phyloP scores from a whole-genome alignment of 768 basidiomycete species.

The Pholiota microspora region DNA sequence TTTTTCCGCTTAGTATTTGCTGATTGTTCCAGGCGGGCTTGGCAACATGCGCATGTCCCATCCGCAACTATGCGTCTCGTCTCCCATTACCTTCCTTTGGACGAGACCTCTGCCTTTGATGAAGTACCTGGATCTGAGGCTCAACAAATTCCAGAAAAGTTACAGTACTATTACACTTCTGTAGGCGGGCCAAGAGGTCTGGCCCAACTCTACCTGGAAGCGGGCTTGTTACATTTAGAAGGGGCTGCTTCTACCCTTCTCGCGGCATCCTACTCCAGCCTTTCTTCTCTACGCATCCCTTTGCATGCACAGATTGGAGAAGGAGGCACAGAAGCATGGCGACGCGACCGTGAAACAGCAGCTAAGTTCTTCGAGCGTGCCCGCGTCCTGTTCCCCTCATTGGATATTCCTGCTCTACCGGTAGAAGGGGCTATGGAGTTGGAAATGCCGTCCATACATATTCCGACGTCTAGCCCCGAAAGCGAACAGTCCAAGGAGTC shows the following conservation, averaged over 20 bases:
- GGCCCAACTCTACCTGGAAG: slow-evolving; percentile 75
- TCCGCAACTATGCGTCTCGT: slow-evolving; percentile 78
- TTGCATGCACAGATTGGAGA: slow-evolving; percentile 46
- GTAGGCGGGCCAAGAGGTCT: slow-evolving; percentile 67
- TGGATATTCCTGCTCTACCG: slow-evolving; percentile 71
- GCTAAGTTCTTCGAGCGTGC: slow-evolving; percentile 73
- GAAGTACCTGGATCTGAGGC: slow-evolving; percentile 34
- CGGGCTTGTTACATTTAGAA: slow-evolving; percentile 79
- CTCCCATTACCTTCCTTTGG: slow-evolving; percentile 67
- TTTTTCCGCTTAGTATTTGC: neutral
- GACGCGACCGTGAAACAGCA: slow-evolving; percentile 69
- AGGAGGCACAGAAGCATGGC: slow-evolving; percentile 71
- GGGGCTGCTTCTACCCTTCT: slow-evolving; percentile 73
- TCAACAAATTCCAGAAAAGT: slow-evolving; percentile 39
- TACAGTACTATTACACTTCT: slow-evolving; percentile 60
- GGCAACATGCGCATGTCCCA: slow-evolving; percentile 75
- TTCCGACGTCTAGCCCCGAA: slow-evolving; percentile 35
- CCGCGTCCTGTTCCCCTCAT: slow-evolving; percentile 50
- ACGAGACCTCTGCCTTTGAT: slow-evolving; percentile 37
- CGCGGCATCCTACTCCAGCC: slow-evolving; percentile 70
- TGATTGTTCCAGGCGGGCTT: slow-evolving; percentile 57
- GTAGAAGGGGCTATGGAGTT: slow-evolving; percentile 50
- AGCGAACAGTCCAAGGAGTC: slow-evolving; percentile 35
- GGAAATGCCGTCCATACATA: slow-evolving; percentile 69
- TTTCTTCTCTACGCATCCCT: slow-evolving; percentile 76